Evolutionary conservation across 768 basidiomycete genomes (phyloP).

Genomic region (Xerocomellus intermedius): DNA sequence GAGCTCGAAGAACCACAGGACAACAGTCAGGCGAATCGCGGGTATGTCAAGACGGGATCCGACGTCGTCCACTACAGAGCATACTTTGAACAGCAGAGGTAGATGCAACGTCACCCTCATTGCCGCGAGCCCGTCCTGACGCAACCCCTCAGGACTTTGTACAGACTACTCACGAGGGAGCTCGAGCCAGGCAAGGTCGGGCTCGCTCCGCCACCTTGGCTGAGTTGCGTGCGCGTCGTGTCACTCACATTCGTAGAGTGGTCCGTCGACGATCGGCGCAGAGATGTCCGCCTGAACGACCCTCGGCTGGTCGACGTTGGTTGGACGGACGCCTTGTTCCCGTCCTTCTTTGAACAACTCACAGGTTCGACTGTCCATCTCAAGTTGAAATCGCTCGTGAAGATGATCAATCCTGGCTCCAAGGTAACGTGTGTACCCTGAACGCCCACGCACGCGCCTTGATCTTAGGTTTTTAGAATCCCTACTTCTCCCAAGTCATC

Average conservation of each 20-base stretch:
- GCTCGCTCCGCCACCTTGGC: conserved; percentile 33
- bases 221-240: conserved; percentile 29
- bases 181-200: conserved; percentile 32
- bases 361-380: conserved; percentile 21
- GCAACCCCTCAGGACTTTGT: conserved; percentile 29
- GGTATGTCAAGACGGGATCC: conserved; percentile 26
- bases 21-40: conserved; percentile 44
- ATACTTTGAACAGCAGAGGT: conserved; percentile 49
- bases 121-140: not conserved
- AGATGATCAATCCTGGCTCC: conserved; percentile 9
- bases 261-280: conserved; percentile 32
- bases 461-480: conserved; percentile 5
- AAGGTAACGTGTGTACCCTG: conserved; percentile 15
- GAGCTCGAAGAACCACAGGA: conserved; percentile 25
- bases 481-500: conserved; percentile 19
- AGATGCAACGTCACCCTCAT: not conserved
- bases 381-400: conserved; percentile 2
- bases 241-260: conserved; percentile 40
- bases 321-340: conserved; percentile 39
- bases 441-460: not conserved
- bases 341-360: conserved; percentile 22
- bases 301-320: conserved; percentile 41
- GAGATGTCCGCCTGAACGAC: conserved; percentile 26
- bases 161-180: conserved; percentile 27
- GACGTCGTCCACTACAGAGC: conserved; percentile 32